A percentile compares a stretch with the other conserved stretches of the same genome.
Evolutionary conservation across 805 yeast genomes (phyloP).

Genomic region (Suhomyces faveliae): DNA sequence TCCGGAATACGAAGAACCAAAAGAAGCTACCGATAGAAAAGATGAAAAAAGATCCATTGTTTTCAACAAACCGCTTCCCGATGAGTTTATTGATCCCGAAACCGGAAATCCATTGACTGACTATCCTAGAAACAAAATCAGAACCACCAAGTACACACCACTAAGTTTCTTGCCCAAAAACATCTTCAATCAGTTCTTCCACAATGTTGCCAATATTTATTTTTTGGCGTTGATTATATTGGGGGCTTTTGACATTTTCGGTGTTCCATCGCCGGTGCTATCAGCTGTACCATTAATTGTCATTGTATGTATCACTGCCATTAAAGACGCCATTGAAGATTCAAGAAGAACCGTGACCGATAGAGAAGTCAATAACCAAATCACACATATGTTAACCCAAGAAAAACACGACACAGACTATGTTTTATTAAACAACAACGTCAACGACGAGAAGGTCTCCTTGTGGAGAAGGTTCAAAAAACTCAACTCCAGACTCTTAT

Average conservation of each 20-base stretch:
- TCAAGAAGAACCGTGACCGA: conserved; percentile 71
- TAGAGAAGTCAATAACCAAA: conserved; percentile 72
- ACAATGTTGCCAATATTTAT: conserved; percentile 84
- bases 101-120: conserved; percentile 55
- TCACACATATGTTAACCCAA: conserved; percentile 58
- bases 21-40: conserved; percentile 33
- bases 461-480: conserved; percentile 72
- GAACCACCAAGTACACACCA: conserved; percentile 96
- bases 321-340: conserved; percentile 80
- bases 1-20: conserved; percentile 26
- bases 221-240: conserved; percentile 76
- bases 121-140: conserved; percentile 88
- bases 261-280: conserved; percentile 75
- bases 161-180: conserved; percentile 85
- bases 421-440: conserved; percentile 51
- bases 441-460: conserved; percentile 60
- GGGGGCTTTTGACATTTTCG: conserved; percentile 70
- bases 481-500: conserved; percentile 31
- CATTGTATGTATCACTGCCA: conserved; percentile 69
- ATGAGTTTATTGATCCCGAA: conserved; percentile 52
- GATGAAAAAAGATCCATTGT: conserved; percentile 47
- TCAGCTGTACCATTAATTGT: conserved; percentile 78
- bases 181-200: conserved; percentile 63
- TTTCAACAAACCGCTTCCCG: conserved; percentile 62
- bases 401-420: conserved; percentile 30